These are phyloP conservation scores for Acanthamoeba lugdunensis DNA, from an alignment of 208 protist genomes.

Conservation along the genomic window DNA sequence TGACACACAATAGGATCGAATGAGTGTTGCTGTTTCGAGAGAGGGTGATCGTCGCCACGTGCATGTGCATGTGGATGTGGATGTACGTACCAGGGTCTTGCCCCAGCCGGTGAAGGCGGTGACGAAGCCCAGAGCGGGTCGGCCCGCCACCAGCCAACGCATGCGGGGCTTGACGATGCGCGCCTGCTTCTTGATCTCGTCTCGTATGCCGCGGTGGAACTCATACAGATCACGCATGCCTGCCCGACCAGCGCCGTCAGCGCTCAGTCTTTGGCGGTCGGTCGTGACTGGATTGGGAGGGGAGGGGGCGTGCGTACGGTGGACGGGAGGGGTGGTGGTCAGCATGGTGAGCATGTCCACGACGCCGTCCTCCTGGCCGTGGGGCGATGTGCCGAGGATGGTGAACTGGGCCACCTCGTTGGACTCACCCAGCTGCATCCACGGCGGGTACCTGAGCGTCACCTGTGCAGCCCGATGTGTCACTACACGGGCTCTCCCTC, in stretches of 20 bases:
- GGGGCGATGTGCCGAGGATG: background rate
- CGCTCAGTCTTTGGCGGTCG: no score
- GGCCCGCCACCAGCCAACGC: constrained; percentile 4
- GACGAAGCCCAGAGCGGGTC: background rate
- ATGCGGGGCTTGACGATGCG: constrained; percentile 16
- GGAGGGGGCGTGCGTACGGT: background rate
- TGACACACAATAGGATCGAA: no score
- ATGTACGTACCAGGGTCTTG: constrained; percentile 10
- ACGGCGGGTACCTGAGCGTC: background rate
- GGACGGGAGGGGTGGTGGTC: background rate
- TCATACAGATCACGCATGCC: constrained; percentile 6
- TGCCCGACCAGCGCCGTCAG: background rate
- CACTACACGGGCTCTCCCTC: background rate
- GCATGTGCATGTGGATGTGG: no score
- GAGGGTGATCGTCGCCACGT: no score
- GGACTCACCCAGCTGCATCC: background rate
- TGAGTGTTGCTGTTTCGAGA: no score
- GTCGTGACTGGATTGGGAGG: no score
- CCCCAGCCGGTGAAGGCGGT: background rate
- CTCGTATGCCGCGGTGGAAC: background rate
- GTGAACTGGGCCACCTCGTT: constrained; percentile 6
- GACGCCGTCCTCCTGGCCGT: background rate
- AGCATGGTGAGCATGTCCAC: constrained; percentile 7
- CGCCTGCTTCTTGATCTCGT: constrained; percentile 22
- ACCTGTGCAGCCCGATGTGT: background rate